Evolutionary conservation across 2,329 filamentous ascomycete genomes (phyloP), one percentile per base, ranked within the genome.

Genomic region (Aspergillus oerlinghausenensis): DNA sequence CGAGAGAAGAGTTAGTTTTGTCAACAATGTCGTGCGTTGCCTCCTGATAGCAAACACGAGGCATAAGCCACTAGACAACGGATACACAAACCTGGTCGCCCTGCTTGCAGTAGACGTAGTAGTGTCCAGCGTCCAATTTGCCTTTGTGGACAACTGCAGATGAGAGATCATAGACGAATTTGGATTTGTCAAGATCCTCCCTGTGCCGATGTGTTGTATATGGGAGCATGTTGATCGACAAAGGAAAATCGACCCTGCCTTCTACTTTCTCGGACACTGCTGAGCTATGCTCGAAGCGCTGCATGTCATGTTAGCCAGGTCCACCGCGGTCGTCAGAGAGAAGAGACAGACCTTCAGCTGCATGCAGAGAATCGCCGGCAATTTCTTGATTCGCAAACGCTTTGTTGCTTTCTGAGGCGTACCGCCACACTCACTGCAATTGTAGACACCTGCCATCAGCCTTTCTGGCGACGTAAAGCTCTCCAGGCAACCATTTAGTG

Each of bases 101-200:
- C 57, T 93, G 88, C 49, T 90, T 81, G 58, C 89, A 92, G 72
- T 95, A 97, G n/a, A 88, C 90, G 55, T 92, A 86, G 68, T 96
- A 97, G 70, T 97, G 92, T 17, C 92, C 93, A 1, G 90, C 92
- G 66, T 97, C 92, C 56, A 97, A 88, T 73, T 93, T 91, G 52
- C 93, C 93, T 58, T 95, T 90, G 69, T 97, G 93, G 42, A 96
- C 92, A 23, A 97, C 88, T 2, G 96, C 92, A 60, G 89, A 92
- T 19, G 92, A 83, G 1, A 97, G 82, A 64, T 96, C 91, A 71
- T 97, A 97, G 4, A 88, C 85, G 67, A 89, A 92, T 4, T 83
- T 86, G 5, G 70, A 70, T 50, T 69, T 70, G 56, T 72, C 67
- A 19, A 17, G 14, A 7, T 68, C 59, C 9, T 68, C 59, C 9